Conservation (phyloP, 352 stramenopile genomes). For the Phytophthora macrochlamydospora region DNA sequence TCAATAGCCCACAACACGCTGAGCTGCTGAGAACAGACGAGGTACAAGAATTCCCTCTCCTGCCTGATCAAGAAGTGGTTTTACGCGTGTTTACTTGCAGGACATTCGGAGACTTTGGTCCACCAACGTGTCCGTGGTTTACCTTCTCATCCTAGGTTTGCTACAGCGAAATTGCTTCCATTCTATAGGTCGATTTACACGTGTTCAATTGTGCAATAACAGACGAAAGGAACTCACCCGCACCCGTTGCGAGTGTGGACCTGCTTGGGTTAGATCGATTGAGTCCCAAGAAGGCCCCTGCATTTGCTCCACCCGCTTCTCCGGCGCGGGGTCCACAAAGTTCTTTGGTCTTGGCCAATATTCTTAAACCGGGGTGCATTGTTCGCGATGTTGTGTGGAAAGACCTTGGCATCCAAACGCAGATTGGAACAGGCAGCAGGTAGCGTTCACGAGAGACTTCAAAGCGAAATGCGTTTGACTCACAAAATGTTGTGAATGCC, state of each 20-base stretch:
- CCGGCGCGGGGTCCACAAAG: constrained; percentile 8
- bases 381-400: constrained; percentile 41
- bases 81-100: constrained; percentile 8
- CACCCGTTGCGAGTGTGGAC: constrained; percentile 24
- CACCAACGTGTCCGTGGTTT: constrained; percentile 23
- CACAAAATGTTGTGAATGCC: neutral
- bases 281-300: constrained; percentile 4
- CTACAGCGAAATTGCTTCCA: neutral
- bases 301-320: constrained; percentile 7
- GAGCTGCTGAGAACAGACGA: constrained; percentile 32
- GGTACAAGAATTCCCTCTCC: constrained; percentile 8
- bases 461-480: neutral
- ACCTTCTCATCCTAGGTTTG: constrained; percentile 37
- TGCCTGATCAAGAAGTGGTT: neutral
- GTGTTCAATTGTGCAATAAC: neutral
- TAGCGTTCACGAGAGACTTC: constrained; percentile 12
- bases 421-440: constrained; percentile 75
- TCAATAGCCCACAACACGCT: constrained; percentile 22
- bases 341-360: constrained; percentile 11
- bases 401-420: constrained; percentile 50
- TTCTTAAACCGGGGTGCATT: constrained; percentile 26
- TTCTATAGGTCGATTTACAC: too few species aligned
- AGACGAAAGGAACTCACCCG: constrained; percentile 1
- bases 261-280: constrained; percentile 33
- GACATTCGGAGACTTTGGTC: constrained; percentile 27